phyloP scores from a whole-genome alignment of 441 rosid genomes.

The Lagerstroemia fauriei region DNA sequence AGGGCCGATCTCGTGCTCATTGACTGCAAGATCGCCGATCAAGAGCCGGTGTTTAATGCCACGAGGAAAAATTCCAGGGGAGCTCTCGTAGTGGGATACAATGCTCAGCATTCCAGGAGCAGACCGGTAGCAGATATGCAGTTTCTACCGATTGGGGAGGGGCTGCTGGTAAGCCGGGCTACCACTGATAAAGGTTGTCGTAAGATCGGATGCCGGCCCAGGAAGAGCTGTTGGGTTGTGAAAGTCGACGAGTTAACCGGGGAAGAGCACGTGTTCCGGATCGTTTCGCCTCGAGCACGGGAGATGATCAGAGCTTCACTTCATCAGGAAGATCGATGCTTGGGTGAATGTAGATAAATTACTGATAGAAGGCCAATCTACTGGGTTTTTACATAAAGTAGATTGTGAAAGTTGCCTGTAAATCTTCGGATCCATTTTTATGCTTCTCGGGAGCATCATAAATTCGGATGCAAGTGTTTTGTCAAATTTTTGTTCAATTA shows the following conservation, averaged over 20 bases:
- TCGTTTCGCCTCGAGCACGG: not conserved
- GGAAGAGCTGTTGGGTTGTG: conserved; percentile 42
- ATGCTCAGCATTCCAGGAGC: not conserved
- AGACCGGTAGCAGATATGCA: conserved; percentile 32
- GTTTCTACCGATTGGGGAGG: conserved; percentile 49
- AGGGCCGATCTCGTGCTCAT: conserved; percentile 29
- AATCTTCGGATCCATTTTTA: no score
- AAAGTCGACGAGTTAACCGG: conserved; percentile 36
- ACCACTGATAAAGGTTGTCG: not conserved
- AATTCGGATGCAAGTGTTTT: no score
- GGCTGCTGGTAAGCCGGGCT: conserved; percentile 39
- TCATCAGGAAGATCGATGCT: no score
- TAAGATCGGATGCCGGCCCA: not conserved
- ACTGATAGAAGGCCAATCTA: not conserved
- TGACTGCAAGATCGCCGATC: conserved; percentile 41
- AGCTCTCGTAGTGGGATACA: conserved; percentile 46
- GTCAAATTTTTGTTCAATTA: no score
- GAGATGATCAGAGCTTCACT: conserved; percentile 6
- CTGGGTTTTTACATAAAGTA: not conserved
- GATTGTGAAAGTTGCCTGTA: not conserved
- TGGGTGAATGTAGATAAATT: not conserved
- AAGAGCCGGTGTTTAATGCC: conserved; percentile 26
- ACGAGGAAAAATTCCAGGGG: conserved; percentile 29
- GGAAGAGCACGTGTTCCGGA: conserved; percentile 36
- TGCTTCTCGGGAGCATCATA: no score